Evolutionary conservation across 2,329 filamentous ascomycete genomes (phyloP), one percentile per base, ranked within the genome.

Genomic region (Podosphaera xanthii): DNA sequence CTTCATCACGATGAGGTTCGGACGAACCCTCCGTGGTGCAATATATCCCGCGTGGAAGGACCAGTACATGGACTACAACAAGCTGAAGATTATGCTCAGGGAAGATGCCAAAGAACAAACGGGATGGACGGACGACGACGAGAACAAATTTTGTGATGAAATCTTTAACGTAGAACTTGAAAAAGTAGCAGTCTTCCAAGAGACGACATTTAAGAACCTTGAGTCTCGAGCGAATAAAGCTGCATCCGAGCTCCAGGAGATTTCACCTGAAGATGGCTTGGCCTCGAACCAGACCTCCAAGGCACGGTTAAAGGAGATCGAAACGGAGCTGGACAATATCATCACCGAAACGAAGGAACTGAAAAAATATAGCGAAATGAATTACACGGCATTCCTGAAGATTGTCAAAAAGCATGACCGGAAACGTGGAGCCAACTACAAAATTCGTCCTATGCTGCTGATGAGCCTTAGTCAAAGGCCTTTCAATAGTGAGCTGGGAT

Each of bases 381-480:
- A 98, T 74, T 98, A 96, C 72, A 95, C 92, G 4, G 92, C 89
- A 55, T 95, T 97, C 72, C 79, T 96, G 69, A 98, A 98, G 77
- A 94, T 94, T 55, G 89, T 89, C 60, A 98, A 98, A 81, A 98
- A 98, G 74, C 92, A 98, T 72, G 92, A 98, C 72, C 86, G 92
- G 64, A 94, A 91, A 74, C 80, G 91, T 64, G 90, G 90, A 59
- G 78, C 82, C 64, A 79, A 82, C 58, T 97, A 97, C 75, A 87
- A 84, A 70, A 86, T 97, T 65, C 82, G 88, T 33, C 90, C 92
- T 35, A 83, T 97, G 75, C 83, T 97, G 72, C 87, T 95, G 73
- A 84, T 95, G 66, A 86, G 87, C 66, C 74, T 98, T 67, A 82
- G 87, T n/a, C 82, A 88, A 64, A 77, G 90, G 62, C 89, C 91